Conservation (phyloP, 768 basidiomycete species). For the Lentinula boryana region DNA sequence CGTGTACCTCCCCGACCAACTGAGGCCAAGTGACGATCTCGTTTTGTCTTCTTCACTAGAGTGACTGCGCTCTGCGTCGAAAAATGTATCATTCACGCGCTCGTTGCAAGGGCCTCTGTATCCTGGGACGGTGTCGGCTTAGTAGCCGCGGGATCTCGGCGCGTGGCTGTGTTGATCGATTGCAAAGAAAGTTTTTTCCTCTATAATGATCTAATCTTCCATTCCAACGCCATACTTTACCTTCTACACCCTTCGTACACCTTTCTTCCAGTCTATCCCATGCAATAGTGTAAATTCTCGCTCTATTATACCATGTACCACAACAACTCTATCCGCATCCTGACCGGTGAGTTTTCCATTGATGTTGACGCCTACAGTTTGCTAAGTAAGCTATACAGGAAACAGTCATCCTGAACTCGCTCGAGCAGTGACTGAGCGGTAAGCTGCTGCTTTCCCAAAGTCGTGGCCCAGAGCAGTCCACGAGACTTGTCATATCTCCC, state of each 20-base stretch:
- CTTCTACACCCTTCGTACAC: background rate
- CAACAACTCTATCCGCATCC: slow-evolving; percentile 73
- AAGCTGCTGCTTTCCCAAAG: slow-evolving; percentile 47
- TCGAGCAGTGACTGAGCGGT: slow-evolving; percentile 93
- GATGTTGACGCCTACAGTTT: background rate
- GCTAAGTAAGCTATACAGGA: slow-evolving; percentile 43
- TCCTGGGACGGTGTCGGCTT: too few relatives aligned
- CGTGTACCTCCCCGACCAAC: slow-evolving; percentile 38
- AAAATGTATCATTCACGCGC: too few relatives aligned
- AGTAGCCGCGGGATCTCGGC: background rate
- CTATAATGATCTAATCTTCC: background rate
- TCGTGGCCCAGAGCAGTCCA: slow-evolving; percentile 35
- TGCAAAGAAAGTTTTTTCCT: background rate
- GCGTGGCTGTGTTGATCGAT: background rate
- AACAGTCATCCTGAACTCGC: slow-evolving; percentile 99
- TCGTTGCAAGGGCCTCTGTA: too few relatives aligned
- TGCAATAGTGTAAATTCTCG: slow-evolving; percentile 4
- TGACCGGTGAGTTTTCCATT: slow-evolving; percentile 48
- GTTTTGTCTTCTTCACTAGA: background rate
- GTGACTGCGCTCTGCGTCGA: too few relatives aligned
- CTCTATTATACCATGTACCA: slow-evolving; percentile 51
- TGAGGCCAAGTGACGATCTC: background rate
- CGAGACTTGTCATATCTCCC: slow-evolving; percentile 42
- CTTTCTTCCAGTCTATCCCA: background rate
- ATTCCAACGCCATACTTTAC: background rate